phyloP scores from a whole-genome alignment of 495 filamentous ascomycete species.

The Aspergillus bridgeri region DNA sequence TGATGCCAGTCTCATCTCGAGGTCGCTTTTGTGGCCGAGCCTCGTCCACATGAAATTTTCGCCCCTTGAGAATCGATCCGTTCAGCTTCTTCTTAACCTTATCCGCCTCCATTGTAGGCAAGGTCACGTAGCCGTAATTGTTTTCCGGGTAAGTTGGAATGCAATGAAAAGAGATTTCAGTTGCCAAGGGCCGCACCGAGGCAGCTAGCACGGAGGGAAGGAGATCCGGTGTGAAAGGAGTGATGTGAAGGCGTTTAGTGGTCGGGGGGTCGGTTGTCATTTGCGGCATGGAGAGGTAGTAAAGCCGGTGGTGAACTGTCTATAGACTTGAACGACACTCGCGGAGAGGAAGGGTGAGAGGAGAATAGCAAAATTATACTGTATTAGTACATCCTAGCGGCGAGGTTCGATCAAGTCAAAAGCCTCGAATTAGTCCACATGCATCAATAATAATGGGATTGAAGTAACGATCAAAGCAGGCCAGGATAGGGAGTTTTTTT shows the following conservation, averaged over 20 bases:
- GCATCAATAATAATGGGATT: not conserved
- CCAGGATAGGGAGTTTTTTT: not conserved
- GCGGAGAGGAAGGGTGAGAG: too few relatives aligned
- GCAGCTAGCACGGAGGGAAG: conserved; percentile 65
- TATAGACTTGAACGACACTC: not conserved
- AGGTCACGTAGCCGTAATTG: conserved; percentile 81
- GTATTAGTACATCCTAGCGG: not conserved
- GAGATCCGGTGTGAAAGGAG: conserved; percentile 72
- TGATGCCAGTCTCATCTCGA: conserved; percentile 37
- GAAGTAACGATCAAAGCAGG: not conserved
- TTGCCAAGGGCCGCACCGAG: conserved; percentile 60
- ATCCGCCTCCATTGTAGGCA: conserved; percentile 76
- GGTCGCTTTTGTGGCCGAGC: conserved; percentile 60
- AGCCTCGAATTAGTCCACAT: not conserved
- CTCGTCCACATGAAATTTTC: conserved; percentile 77
- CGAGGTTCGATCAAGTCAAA: not conserved
- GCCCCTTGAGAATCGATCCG: conserved; percentile 78
- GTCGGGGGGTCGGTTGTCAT: conserved; percentile 29
- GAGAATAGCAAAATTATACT: not conserved
- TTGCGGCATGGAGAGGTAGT: conserved; percentile 6
- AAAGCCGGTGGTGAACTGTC: not conserved
- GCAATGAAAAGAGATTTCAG: conserved; percentile 79
- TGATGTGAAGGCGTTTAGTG: conserved; percentile 73
- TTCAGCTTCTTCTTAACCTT: conserved; percentile 92
- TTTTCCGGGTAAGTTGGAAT: conserved; percentile 85